Base-by-base conservation (phyloP, 2,329 filamentous ascomycete genomes). In the Thelonectria blattea region DNA sequence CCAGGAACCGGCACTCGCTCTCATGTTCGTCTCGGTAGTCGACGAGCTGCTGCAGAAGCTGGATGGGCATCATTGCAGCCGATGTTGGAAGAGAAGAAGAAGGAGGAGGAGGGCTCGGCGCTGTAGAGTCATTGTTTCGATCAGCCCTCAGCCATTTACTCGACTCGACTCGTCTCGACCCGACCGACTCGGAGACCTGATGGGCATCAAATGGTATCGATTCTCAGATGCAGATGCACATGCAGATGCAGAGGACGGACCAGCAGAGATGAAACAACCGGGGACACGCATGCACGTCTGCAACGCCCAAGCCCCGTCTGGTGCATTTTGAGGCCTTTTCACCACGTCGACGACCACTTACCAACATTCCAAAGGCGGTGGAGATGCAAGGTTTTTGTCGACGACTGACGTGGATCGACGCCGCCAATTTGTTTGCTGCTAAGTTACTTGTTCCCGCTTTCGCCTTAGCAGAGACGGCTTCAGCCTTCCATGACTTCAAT, bases 1-100 rank as follows among this genome's bases (percentile, higher is more conserved):
- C 69, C 3, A 79, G 70, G 53, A 78, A 69, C 49, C 78, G 75
- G 55, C 75, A 76, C 48, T 78, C 71, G 67, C 75, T 74, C 42
- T 70, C 68, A 27, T 64, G 61, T n/a, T 58, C 60, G 5, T 68
- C 65, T 20, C 71, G 64, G 10, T 62, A 32, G 55, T 74, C 71
- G 27, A 65, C 64, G 14, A 69, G 60, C 24, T 61, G 53, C 15
- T 67, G 62, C 18, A 72, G 63, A 17, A 74, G 64, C 32, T 62
- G 60, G 48, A 70, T 62, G 51, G 3, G 34, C 34, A 15, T 37
- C 34, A 37, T 37, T 37, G 34, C 34, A 57, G 15, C 12, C 52
- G 49, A 39, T 37, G 37, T 8, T 5, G 14, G 8, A 2, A 5
- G 15, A 10, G 20, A 14, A 10, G 20, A 14, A 14, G 20, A 45